Percentiles rank a stretch among this genome's conserved stretches.
phyloP scores from a whole-genome alignment of 176 grass and related monocot genomes.

The Zea luxurians region DNA sequence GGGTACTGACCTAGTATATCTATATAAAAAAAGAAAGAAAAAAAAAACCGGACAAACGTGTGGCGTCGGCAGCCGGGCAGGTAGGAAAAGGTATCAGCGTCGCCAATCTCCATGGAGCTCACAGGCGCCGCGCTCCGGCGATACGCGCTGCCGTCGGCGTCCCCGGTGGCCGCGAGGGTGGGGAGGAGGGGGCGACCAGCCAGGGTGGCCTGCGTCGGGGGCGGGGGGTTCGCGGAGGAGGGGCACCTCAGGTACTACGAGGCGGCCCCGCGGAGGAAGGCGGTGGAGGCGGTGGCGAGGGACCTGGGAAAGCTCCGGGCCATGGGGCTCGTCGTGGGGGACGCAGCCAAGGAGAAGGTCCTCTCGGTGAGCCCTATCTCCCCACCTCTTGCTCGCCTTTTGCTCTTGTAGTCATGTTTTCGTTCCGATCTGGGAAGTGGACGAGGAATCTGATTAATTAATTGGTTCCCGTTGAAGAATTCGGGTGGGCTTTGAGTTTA shows the following conservation, averaged over 20 bases:
- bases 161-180: background rate
- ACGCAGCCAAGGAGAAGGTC: constrained; percentile 43
- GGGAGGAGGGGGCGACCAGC: background rate
- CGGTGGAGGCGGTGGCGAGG: constrained; percentile 46
- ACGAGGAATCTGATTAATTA: background rate
- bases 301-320: constrained; percentile 30
- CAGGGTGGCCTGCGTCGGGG: constrained; percentile 41
- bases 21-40: background rate
- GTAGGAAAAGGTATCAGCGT: background rate
- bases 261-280: constrained; percentile 34
- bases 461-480: background rate
- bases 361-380: constrained; percentile 30
- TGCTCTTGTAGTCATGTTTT: background rate
- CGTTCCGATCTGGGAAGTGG: background rate
- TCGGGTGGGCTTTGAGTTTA: background rate
- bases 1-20: too few relatives aligned
- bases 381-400: background rate
- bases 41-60: background rate
- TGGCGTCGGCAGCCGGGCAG: background rate
- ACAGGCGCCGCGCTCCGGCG: constrained; percentile 33
- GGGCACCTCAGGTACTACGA: constrained; percentile 44
- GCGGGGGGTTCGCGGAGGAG: constrained; percentile 37
- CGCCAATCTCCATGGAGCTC: constrained; percentile 45
- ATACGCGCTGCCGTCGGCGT: background rate
- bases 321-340: constrained; percentile 36